Base-by-base conservation (phyloP, 257 asterid genomes). In the Solanum tarijense region DNA sequence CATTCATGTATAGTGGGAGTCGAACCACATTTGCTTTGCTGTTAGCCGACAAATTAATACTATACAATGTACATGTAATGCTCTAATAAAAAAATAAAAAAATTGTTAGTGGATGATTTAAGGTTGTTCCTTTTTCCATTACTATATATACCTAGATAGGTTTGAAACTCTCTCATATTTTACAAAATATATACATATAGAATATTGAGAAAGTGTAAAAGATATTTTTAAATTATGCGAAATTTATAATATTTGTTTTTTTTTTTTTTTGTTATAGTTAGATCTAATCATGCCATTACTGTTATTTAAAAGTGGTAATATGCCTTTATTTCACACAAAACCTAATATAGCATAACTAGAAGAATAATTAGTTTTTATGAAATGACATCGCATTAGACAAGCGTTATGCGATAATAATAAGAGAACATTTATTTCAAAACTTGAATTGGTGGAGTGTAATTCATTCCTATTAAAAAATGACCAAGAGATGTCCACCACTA, bases 371-470 rank as follows among this genome's bases (percentile, higher is more conserved):
- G 3, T 58, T 58, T 14, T 58, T 21, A 58, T 58, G 0, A 0
- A 21, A 60, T 21, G 0, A 8, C 1, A 60, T 60, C 0, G 0
- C 6, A 60, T 2, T 21, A 23, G 6, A 8, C 0, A 60, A 21
- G 6, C 5, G 3, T 14, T 14, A 2, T 48, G 0, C 0, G 7
- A 5, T 46, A 43, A 12, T 12, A 0, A 8, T 39, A 39, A 39
- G 14, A 35, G 12, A 75, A 75, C 6, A 38, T 12, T 23, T 35
- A 4, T 32, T 74, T 9, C 18, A 38, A 75, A 75, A 75, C 21
- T 23, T 5, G 21, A 11, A 38, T 55, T 23, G 58, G 58, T 74
- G 4, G 83, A 36, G 31, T 21, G 18, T 36, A 72, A 34, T 36
- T 73, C 43, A 73, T 35, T 73, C 43, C 43, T 38, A 13, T 46